Percentiles rank a stretch among this genome's conserved stretches.
These are phyloP conservation scores for Torulaspora indica DNA, from an alignment of 805 yeast genomes.

Conservation along the genomic window DNA sequence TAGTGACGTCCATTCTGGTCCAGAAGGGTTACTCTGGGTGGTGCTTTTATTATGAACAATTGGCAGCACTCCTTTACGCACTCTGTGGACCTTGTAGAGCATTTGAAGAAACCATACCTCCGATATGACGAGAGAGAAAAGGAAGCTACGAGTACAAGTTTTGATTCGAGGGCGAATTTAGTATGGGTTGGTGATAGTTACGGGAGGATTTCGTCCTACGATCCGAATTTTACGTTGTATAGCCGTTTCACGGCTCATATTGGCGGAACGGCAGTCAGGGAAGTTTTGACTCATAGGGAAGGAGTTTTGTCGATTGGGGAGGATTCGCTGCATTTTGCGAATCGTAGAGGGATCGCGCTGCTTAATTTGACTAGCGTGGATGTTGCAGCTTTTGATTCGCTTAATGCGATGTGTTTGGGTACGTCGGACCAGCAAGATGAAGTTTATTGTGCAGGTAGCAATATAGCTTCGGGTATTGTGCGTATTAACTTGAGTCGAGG, in stretches of 20 bases:
- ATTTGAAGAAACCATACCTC: constrained; percentile 32
- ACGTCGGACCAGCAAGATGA: constrained; percentile 41
- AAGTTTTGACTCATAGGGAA: constrained; percentile 49
- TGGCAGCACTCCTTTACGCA: constrained; percentile 35
- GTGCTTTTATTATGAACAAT: constrained; percentile 29
- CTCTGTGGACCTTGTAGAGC: constrained; percentile 30
- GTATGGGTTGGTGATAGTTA: constrained; percentile 77
- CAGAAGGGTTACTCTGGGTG: constrained; percentile 3
- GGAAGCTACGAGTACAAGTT: constrained; percentile 38
- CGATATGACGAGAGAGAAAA: constrained; percentile 34
- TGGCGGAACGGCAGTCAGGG: constrained; percentile 42
- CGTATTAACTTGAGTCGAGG: constrained; percentile 43
- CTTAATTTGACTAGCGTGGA: constrained; percentile 33
- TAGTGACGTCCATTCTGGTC: neutral
- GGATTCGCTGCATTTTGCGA: constrained; percentile 48
- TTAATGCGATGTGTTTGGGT: constrained; percentile 40
- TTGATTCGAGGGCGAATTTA: constrained; percentile 71
- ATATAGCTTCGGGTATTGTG: constrained; percentile 35
- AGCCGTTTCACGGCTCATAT: constrained; percentile 53
- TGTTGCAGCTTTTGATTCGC: constrained; percentile 34
- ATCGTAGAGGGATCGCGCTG: constrained; percentile 51
- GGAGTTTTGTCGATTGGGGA: constrained; percentile 57
- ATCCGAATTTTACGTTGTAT: constrained; percentile 49
- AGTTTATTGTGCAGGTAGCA: constrained; percentile 42
- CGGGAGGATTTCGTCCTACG: constrained; percentile 47